phyloP scores from a whole-genome alignment of 169 alveolate species.

The Cardiosporidium cionae region DNA sequence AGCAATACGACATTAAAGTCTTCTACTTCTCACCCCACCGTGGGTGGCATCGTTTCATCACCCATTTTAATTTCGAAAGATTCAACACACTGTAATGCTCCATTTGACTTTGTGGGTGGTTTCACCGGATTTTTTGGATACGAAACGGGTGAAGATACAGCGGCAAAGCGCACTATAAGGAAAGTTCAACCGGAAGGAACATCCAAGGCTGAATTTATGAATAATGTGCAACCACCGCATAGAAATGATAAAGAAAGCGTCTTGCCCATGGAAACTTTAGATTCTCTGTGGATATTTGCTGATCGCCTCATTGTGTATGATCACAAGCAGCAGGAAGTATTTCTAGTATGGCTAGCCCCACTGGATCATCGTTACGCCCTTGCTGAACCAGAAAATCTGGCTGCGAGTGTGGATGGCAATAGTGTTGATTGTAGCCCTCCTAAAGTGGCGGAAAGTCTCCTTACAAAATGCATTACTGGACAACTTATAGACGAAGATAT shows the following conservation, averaged over 20 bases:
- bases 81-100: neutral
- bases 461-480: no score
- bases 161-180: conserved; percentile 6
- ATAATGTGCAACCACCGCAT: neutral
- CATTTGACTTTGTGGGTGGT: conserved; percentile 34
- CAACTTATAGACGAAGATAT: no score
- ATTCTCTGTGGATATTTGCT: conserved; percentile 23
- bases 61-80: neutral
- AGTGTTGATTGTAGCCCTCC: neutral
- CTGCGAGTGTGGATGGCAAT: neutral
- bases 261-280: neutral
- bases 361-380: neutral
- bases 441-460: no score
- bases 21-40: no score
- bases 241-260: neutral
- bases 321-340: neutral
- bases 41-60: neutral
- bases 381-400: no score
- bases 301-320: conserved; percentile 16
- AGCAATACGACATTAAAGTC: no score
- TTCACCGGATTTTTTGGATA: conserved; percentile 43
- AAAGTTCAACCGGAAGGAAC: neutral
- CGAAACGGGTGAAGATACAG: conserved; percentile 14
- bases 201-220: neutral
- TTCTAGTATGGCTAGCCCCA: conserved; percentile 13